Conservation (phyloP, 2,329 filamentous ascomycete genomes). For the Exophiala phaeomuriformis region DNA sequence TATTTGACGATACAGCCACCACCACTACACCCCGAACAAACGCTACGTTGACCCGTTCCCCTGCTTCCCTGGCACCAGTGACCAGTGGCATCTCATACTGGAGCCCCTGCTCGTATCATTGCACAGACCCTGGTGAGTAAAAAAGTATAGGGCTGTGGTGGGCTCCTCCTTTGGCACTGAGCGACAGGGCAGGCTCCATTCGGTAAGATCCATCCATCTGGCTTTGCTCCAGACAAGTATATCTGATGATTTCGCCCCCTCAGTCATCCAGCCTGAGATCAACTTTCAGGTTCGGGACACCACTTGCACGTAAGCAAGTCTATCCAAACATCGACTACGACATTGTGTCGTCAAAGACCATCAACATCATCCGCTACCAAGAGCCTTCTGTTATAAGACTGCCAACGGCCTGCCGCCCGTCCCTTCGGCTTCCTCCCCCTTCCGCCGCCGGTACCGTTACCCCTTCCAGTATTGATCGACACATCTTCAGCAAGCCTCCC, state of each 20-base stretch:
- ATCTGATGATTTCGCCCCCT: conserved; percentile 24
- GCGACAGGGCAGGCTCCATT: conserved; percentile 15
- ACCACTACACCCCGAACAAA: conserved; percentile 8
- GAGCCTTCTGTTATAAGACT: not conserved
- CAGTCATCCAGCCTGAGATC: conserved; percentile 10
- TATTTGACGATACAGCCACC: conserved; percentile 7
- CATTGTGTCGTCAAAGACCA: no score
- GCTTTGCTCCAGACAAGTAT: conserved; percentile 13
- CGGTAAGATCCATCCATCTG: conserved; percentile 12
- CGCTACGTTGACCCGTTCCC: conserved; percentile 2
- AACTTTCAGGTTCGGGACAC: conserved; percentile 1
- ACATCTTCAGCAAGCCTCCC: conserved; percentile 24
- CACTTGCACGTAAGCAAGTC: not conserved
- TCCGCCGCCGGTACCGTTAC: conserved; percentile 3
- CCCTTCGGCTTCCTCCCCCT: conserved; percentile 2
- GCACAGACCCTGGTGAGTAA: not conserved
- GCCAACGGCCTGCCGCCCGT: not conserved
- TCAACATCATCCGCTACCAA: no score
- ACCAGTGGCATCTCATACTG: not conserved
- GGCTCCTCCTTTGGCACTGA: conserved; percentile 6
- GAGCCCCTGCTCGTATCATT: not conserved
- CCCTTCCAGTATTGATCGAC: conserved; percentile 22
- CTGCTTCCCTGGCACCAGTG: conserved; percentile 3
- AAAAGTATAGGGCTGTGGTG: conserved; percentile 10
- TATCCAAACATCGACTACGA: no score